phyloP scores from a whole-genome alignment of 768 basidiomycete species.

The Mycena indigotica region DNA sequence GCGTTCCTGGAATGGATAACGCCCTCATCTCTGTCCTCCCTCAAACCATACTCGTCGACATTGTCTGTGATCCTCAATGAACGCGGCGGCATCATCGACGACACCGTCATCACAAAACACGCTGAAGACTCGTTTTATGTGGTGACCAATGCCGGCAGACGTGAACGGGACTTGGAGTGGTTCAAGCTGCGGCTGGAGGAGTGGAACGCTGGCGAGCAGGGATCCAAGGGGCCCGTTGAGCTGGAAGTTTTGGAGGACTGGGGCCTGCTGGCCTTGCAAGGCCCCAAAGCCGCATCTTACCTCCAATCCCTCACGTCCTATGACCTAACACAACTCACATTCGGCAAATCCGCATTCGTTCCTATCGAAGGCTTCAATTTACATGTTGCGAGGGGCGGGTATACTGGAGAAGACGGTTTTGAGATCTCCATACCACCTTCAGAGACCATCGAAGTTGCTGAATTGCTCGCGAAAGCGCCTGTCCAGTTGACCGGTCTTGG shows the following conservation, averaged over 20 bases:
- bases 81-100: conserved; percentile 92
- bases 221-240: conserved; percentile 65
- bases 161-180: conserved; percentile 81
- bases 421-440: conserved; percentile 93
- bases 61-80: conserved; percentile 90
- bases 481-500: conserved; percentile 90
- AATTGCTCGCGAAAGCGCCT: conserved; percentile 59
- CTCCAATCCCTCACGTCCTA: conserved; percentile 76
- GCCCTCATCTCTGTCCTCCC: conserved; percentile 73
- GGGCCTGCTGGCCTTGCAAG: conserved; percentile 92
- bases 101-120: conserved; percentile 90
- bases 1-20: conserved; percentile 88
- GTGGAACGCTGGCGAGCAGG: conserved; percentile 71
- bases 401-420: conserved; percentile 98
- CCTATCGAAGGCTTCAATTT: conserved; percentile 77
- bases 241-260: conserved; percentile 80
- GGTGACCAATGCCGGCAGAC: conserved; percentile 92
- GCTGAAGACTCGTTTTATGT: conserved; percentile 82
- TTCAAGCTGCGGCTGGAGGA: conserved; percentile 65
- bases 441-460: conserved; percentile 71
- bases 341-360: conserved; percentile 82
- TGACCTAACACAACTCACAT: conserved; percentile 74
- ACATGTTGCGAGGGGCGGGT: conserved; percentile 92
- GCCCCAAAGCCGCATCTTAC: conserved; percentile 82
- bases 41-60: conserved; percentile 76